Percentiles rank a stretch among this genome's conserved stretches.
Evolutionary conservation across 176 grass and related monocot genomes (phyloP).

Genomic region (Thinopyrum elongatum): DNA sequence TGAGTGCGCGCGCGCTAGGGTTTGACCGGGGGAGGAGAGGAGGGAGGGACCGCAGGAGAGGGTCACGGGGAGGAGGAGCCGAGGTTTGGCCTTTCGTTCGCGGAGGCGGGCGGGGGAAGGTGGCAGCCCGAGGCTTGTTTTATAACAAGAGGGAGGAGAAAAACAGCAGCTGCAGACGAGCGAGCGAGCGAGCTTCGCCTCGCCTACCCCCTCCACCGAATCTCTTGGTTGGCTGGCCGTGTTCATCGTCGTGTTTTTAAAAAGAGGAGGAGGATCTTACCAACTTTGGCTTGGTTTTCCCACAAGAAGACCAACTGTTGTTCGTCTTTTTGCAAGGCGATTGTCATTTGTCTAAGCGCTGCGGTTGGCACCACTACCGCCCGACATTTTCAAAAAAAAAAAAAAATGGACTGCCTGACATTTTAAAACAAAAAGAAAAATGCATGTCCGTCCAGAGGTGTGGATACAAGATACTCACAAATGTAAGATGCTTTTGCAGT

Average conservation of each 20-base stretch:
- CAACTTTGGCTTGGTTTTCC: constrained; percentile 1
- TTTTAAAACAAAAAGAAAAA: no score
- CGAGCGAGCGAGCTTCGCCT: no score
- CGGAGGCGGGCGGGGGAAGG: constrained; percentile 30
- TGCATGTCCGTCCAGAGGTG: no score
- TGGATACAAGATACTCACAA: no score
- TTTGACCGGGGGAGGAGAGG: constrained; percentile 21
- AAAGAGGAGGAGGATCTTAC: neutral
- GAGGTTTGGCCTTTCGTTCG: constrained; percentile 7
- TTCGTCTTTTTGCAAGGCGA: neutral
- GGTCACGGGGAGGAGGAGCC: neutral
- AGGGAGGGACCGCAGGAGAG: neutral
- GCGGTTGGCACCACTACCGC: neutral
- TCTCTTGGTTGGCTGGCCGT: neutral
- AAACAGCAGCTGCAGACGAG: neutral
- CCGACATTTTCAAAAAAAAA: no score
- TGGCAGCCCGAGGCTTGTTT: constrained; percentile 17
- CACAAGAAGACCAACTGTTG: neutral
- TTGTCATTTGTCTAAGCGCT: neutral
- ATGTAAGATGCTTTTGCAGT: no score
- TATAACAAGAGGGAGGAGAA: neutral
- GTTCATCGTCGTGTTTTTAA: neutral
- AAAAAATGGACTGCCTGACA: no score
- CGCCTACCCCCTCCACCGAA: constrained; percentile 1
- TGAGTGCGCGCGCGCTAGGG: constrained; percentile 11